These are phyloP conservation scores for Euclidium syriacum DNA, from an alignment of 345 rosid genomes.

Conservation along the genomic window DNA sequence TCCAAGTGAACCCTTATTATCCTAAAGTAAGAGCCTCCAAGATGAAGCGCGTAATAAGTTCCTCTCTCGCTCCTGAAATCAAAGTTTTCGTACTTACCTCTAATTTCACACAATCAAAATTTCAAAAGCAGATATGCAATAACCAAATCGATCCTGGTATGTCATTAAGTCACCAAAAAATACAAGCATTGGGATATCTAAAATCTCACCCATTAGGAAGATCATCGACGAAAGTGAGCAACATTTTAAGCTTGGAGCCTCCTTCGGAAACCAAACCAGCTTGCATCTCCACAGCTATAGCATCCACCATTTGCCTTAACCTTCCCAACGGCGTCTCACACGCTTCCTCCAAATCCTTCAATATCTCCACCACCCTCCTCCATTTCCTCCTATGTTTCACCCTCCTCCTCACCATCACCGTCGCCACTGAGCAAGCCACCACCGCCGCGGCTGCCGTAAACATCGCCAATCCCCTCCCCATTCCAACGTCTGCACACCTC, in stretches of 20 bases:
- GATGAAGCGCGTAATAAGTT: conserved; percentile 76
- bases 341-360: conserved; percentile 68
- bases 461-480: conserved; percentile 18
- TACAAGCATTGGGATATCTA: not conserved
- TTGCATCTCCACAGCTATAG: conserved; percentile 93
- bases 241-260: conserved; percentile 94
- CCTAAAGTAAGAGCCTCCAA: conserved; percentile 86
- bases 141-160: not conserved
- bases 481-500: conserved; percentile 6
- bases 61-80: conserved; percentile 77
- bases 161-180: not conserved
- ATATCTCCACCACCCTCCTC: conserved; percentile 57
- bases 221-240: conserved; percentile 78
- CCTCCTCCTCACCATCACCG: conserved; percentile 62
- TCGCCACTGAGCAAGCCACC: conserved; percentile 71
- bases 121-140: too few relatives aligned
- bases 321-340: conserved; percentile 71
- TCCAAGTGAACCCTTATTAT: conserved; percentile 70
- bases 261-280: conserved; percentile 98
- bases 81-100: not conserved
- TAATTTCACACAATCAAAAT: too few relatives aligned
- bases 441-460: conserved; percentile 62
- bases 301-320: conserved; percentile 80
- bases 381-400: conserved; percentile 62
- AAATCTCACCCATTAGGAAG: conserved; percentile 44